Evolutionary conservation across 2,329 filamentous ascomycete species (phyloP).

Genomic region (Cryoendolithus antarcticus): DNA sequence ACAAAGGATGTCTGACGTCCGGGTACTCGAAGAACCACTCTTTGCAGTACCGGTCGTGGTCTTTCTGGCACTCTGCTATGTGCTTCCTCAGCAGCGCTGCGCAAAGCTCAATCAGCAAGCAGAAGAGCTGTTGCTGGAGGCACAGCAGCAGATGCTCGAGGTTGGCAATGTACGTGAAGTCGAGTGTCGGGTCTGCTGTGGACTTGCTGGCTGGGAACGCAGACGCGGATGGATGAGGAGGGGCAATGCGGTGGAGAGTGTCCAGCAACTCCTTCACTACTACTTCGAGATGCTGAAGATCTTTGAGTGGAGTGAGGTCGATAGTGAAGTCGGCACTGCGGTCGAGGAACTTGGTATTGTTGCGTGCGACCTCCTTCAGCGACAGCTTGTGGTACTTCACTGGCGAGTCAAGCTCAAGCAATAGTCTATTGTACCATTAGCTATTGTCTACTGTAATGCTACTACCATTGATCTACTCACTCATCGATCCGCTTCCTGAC

Average conservation of each 20-base stretch:
- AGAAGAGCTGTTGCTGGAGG: constrained; percentile 24
- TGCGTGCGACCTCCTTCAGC: constrained; percentile 21
- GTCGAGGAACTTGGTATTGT: constrained; percentile 25
- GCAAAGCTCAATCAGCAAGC: constrained; percentile 9
- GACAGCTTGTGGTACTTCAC: constrained; percentile 10
- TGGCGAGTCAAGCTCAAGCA: constrained; percentile 4
- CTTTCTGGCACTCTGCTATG: constrained; percentile 13
- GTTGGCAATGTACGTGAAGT: constrained; percentile 28
- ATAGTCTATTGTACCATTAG: constrained; percentile 6
- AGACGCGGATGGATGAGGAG: background rate
- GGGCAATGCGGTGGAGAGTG: constrained; percentile 15
- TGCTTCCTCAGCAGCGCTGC: constrained; percentile 11
- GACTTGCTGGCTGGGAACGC: constrained; percentile 11
- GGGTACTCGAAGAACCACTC: constrained; percentile 23
- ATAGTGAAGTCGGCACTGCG: constrained; percentile 20
- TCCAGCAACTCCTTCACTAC: constrained; percentile 22
- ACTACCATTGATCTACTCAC: constrained; percentile 1
- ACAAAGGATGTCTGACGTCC: constrained; percentile 20
- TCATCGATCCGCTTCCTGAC: background rate
- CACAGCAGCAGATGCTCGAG: constrained; percentile 31
- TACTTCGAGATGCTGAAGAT: constrained; percentile 19
- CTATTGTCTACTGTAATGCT: background rate
- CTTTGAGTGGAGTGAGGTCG: constrained; percentile 19
- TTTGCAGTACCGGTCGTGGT: constrained; percentile 11
- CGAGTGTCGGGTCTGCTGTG: constrained; percentile 16